Evolutionary conservation across 2,329 filamentous ascomycete species (phyloP).

Genomic region (Ilyonectria robusta): DNA sequence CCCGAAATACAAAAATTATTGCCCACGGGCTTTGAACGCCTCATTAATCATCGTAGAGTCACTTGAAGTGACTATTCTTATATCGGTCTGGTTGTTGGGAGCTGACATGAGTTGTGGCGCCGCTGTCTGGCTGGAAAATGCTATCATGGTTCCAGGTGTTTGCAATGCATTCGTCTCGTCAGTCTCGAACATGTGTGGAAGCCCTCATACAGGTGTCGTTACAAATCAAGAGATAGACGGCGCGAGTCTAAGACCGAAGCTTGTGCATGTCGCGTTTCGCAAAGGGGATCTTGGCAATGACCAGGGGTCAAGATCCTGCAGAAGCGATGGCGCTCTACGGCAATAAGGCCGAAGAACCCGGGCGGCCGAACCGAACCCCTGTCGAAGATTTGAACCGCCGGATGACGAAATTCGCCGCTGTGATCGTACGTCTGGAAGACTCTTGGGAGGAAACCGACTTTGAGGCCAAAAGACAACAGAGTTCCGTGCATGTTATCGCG

Average conservation of each 20-base stretch:
- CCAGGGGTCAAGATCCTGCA: slow-evolving; percentile 14
- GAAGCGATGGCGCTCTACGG: slow-evolving; percentile 11
- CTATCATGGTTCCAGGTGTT: too few relatives aligned
- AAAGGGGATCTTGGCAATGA: background rate
- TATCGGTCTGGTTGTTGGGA: background rate
- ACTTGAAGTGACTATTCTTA: background rate
- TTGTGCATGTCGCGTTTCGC: background rate
- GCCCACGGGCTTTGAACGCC: background rate
- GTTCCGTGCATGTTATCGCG: slow-evolving; percentile 30
- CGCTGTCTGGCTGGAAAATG: background rate
- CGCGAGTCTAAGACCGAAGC: background rate
- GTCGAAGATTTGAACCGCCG: slow-evolving; percentile 11
- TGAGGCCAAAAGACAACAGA: background rate
- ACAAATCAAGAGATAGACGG: too few relatives aligned
- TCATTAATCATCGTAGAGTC: background rate
- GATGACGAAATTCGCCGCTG: slow-evolving; percentile 15
- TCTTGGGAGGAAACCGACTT: background rate
- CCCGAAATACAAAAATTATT: background rate
- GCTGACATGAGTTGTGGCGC: background rate
- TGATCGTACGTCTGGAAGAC: background rate
- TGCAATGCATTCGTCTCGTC: background rate
- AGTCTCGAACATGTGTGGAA: background rate
- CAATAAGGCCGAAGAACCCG: slow-evolving; percentile 23
- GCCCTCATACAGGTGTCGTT: background rate
- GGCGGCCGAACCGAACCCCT: slow-evolving; percentile 14